Percentiles rank a stretch among this genome's conserved stretches.
Evolutionary conservation across 2,329 filamentous ascomycete genomes (phyloP).

Genomic region (Septoria petroselini): DNA sequence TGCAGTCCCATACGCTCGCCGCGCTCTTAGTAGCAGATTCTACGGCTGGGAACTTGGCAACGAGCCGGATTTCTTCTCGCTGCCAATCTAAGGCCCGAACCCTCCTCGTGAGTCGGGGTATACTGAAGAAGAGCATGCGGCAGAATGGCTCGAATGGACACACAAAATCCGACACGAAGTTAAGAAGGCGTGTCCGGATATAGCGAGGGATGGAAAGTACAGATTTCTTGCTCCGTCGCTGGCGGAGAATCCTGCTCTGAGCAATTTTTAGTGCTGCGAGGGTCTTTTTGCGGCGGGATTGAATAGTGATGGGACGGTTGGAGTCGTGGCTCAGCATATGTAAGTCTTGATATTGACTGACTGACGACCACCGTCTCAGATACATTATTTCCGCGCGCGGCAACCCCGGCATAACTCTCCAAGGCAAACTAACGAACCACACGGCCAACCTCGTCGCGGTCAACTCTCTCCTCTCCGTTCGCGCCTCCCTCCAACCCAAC

Average conservation of each 20-base stretch:
- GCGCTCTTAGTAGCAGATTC: conserved; percentile 53
- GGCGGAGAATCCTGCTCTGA: conserved; percentile 46
- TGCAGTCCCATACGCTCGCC: conserved; percentile 57
- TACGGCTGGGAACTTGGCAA: conserved; percentile 63
- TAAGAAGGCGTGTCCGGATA: conserved; percentile 50
- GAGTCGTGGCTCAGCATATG: conserved; percentile 60
- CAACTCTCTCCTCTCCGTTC: conserved; percentile 33
- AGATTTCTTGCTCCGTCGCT: conserved; percentile 59
- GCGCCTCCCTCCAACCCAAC: conserved; percentile 50
- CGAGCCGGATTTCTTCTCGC: conserved; percentile 59
- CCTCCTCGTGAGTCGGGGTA: conserved; percentile 47
- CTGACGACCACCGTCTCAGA: too few relatives aligned
- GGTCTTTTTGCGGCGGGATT: conserved; percentile 54
- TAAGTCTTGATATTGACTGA: conserved; percentile 43
- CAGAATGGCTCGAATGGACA: conserved; percentile 58
- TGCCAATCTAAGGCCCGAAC: conserved; percentile 51
- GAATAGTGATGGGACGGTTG: conserved; percentile 49
- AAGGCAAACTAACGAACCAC: conserved; percentile 63
- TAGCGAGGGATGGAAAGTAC: conserved; percentile 43
- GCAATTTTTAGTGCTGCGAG: conserved; percentile 51
- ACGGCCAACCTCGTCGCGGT: conserved; percentile 40
- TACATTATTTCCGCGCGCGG: conserved; percentile 51
- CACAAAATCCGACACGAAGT: conserved; percentile 49
- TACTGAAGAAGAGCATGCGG: conserved; percentile 55
- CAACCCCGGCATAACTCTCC: conserved; percentile 58